Evolutionary conservation across 306 rosid genomes (phyloP), one percentile per base, ranked within the genome.

Genomic region (Dalbergia oliveri): DNA sequence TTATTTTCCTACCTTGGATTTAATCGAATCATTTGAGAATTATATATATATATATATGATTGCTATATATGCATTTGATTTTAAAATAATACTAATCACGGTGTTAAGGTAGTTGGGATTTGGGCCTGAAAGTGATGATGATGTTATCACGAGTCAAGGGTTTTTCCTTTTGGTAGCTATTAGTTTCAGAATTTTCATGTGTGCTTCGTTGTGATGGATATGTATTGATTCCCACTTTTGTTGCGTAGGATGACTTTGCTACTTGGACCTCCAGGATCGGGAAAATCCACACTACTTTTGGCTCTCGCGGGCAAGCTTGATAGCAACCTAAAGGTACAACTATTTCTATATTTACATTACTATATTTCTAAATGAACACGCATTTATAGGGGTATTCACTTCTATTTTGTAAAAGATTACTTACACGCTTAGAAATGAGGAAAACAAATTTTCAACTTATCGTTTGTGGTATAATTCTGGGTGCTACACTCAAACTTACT

Each of bases 221-320:
- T 53, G 58, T 37, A 59, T 16, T 15, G 58, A 37, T 59, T 16
- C 19, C 50, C 9, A 11, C 60, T 59, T 44, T 64, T 5, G 71
- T 6, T 83, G 69, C n/a, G 63, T 79, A 94, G 98, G 97, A 90
- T 94, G 97, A 94, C 96, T 73, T 83, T 94, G 87, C 88, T 94
- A 5, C 86, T 94, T 37, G 98, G 98, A 47, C 97, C 98, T 69
- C 98, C 98, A 11, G 92, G 96, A 39, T 84, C 97, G 3, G 98
- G 98, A 3, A 92, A 90, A 83, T 85, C 98, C 18, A 81, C 97
- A 13, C 73, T 94, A 81, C 98, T 94, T 81, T 74, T 72, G 79
- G 96, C 97, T 58, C 94, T 94, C 21, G 93, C 98, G 0, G 96
- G 98, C 34, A 94, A 94, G 86, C 94, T 92, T 80, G 97, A 89